These are phyloP conservation scores for Acacia confusa DNA, from an alignment of 306 rosid genomes.

Conservation along the genomic window DNA sequence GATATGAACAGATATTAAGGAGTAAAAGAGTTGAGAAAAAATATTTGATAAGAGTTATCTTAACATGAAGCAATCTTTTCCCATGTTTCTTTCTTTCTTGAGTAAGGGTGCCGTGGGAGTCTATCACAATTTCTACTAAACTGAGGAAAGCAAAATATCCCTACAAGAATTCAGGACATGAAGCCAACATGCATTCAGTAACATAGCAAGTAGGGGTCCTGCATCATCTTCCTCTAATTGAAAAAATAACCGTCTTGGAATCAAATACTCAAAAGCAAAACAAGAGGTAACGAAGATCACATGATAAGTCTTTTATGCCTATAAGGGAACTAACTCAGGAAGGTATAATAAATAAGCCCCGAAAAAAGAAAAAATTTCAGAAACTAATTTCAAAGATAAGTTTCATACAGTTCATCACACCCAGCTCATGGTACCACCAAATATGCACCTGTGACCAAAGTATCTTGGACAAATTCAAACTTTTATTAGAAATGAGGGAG, in stretches of 20 bases:
- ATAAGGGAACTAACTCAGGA: not conserved
- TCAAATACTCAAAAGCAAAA: not conserved
- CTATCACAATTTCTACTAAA: not conserved
- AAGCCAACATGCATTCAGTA: not conserved
- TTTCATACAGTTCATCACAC: not conserved
- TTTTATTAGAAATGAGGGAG: slow-evolving; percentile 18
- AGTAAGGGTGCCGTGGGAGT: not conserved
- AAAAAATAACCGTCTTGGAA: not conserved
- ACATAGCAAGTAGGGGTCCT: not conserved
- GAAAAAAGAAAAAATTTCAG: not conserved
- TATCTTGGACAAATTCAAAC: slow-evolving; percentile 5
- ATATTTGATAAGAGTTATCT: not conserved
- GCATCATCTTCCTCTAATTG: not conserved
- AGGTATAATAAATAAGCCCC: not conserved
- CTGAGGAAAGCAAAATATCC: not conserved
- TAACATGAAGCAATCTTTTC: not conserved
- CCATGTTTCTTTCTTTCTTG: not conserved
- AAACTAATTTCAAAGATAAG: not conserved
- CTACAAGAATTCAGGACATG: not conserved
- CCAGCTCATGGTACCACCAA: not conserved
- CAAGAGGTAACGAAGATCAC: not conserved
- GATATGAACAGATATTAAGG: not conserved
- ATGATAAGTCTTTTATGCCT: not conserved
- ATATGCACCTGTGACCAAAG: not conserved
- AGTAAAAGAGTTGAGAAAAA: not conserved